Evolutionary conservation across 768 basidiomycete genomes (phyloP), one percentile per base, ranked within the genome.

Genomic region (Boletus coccyginus): DNA sequence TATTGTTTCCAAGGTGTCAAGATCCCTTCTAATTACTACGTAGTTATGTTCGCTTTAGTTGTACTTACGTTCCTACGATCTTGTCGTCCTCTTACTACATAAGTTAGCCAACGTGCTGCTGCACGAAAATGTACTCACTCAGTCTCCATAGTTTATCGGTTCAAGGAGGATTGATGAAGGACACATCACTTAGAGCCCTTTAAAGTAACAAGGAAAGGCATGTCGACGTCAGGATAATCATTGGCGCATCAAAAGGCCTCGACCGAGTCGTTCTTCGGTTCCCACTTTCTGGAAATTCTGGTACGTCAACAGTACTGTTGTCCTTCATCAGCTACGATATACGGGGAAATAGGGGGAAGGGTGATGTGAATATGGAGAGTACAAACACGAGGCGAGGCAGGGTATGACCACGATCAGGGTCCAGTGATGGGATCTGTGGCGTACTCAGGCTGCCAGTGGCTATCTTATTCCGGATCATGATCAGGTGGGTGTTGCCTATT

Each of bases 361-460:
- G 43, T 36, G 42, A 40, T 41, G 55, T 21, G 62, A 41, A 55
- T 56, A 46, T 36, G 32, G 32, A 14, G 24, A n/a, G 39, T 39
- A 35, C 38, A 38, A 41, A 52, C 41, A 17, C 21, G 38, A 56
- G 56, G 46, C 49, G 46, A 47, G 49, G 53, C 53, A 53, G 35
- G 38, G 52, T 43, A 46, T 19, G 31, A 43, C 43, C 57, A 51
- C 27, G 60, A 47, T 41, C 41, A 69, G 64, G 64, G 66, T 64
- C 56, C 46, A 53, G 24, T 47, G 62, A 57, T 63, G 45, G 33
- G 50, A 56, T 63, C 49, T 41, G 41, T 51, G 50, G 50, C 31
- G 38, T 50, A 38, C 57, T 47, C n/a, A n/a, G n/a, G n/a, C n/a
- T n/a, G 27, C 27, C 27, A 27, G 27, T 27, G 14, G 39, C 27